Base-by-base conservation (phyloP, 2,329 filamentous ascomycete genomes). In the Penicillium polonicum region DNA sequence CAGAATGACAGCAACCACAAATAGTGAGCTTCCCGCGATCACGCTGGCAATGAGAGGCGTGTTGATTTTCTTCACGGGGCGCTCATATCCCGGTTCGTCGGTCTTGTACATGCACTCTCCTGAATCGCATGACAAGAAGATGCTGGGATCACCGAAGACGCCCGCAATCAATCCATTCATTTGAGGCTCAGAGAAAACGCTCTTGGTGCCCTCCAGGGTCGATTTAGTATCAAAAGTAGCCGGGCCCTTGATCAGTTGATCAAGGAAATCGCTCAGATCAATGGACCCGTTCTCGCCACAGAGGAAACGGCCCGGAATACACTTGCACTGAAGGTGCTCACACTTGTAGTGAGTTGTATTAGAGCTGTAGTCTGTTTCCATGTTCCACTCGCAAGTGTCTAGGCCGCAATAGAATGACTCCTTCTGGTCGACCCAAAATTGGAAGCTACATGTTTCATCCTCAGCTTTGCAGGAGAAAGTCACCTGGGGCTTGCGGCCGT, bases 321-420 rank as follows among this genome's bases (percentile, higher is more conserved):
- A 99, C 65, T 86, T 86, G 77, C 94, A 99, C 61, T 88, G 81
- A 68, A 97, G 88, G 60, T 91, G 86, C 43, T 93, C 83, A 76
- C 94, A 99, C 64, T 85, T 83, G 78, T 97, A 97, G 50, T 82
- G 83, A 2, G 93, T 97, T 55, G 84, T 87, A 76, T 99, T 99
- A 67, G 85, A 84, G 52, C 84, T 79, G 35, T 87, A 83, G 54
- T 85, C 83, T 59, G 87, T 88, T 57, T 89, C 83, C 72, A 88
- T 85, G 50, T 77, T 83, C 68, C 90, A 94, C 17, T 84, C 77
- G 78, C 94, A 99, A 17, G 88, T 88, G 68, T 91, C 86, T 58
- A 99, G 81, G 61, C 89, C 87, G 78, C 95, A 99, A 76, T 96
- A 99, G 80, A 99, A 99, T 1, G 94, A 97, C 77, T 99, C 94